Conservation (phyloP, 345 rosid genomes). For the Eucalyptus globulus region DNA sequence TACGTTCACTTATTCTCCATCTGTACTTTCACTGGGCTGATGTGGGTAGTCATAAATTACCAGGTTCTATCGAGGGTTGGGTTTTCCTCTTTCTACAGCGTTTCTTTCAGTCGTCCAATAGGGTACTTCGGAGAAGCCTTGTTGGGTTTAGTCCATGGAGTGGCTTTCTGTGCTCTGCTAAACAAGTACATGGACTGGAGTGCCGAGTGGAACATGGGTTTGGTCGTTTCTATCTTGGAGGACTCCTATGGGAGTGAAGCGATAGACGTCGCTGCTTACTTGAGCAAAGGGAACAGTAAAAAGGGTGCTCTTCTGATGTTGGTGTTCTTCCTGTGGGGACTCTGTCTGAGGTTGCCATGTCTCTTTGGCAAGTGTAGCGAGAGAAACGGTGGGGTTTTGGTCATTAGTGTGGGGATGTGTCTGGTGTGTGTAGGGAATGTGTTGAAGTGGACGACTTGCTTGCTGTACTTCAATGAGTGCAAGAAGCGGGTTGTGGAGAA, state of each 20-base stretch:
- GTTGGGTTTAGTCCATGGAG: not conserved
- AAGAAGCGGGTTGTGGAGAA: not conserved
- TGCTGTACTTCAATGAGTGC: not conserved
- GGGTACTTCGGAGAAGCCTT: not conserved
- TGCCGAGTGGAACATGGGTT: constrained; percentile 28
- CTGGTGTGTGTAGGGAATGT: not conserved
- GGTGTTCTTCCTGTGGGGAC: constrained; percentile 6
- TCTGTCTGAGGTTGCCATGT: constrained; percentile 11
- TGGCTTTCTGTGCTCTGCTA: constrained; percentile 3
- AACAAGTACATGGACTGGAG: constrained; percentile 26
- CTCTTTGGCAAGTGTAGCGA: constrained; percentile 3
- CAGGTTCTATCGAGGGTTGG: not conserved
- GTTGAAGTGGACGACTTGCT: not conserved
- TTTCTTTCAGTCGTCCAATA: not conserved
- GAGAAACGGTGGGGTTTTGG: not conserved
- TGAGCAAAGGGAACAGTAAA: constrained; percentile 4
- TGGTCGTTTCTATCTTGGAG: constrained; percentile 23
- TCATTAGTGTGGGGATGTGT: not conserved
- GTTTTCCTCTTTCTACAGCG: not conserved
- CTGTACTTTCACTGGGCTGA: constrained; percentile 7
- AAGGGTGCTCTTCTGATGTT: constrained; percentile 15
- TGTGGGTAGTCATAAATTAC: constrained; percentile 10
- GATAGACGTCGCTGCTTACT: constrained; percentile 6
- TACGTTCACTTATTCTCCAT: constrained; percentile 6
- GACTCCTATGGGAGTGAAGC: constrained; percentile 14